Conservation (phyloP, 1,284 basidiomycete species). For the Apiotrichum sp. region DNA sequence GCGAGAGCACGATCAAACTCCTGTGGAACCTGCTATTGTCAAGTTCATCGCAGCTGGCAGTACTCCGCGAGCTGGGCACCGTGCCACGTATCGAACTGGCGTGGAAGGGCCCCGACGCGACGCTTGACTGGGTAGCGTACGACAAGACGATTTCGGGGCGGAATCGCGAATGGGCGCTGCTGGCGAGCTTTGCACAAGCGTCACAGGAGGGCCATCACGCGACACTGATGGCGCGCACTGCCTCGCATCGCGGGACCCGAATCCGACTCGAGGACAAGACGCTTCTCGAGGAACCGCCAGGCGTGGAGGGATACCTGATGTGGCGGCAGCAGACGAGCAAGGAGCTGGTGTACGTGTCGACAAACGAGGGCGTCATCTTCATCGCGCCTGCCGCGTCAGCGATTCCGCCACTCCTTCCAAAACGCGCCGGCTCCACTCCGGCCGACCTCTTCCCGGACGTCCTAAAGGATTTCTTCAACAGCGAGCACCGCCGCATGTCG, state of each 20-base stretch:
- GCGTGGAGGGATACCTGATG: constrained; percentile 41
- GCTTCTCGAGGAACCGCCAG: constrained; percentile 36
- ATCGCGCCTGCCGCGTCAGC: constrained; percentile 23
- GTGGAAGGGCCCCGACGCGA: constrained; percentile 35
- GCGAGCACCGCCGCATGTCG: constrained; percentile 29
- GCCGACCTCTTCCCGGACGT: constrained; percentile 33
- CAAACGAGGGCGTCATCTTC: constrained; percentile 40
- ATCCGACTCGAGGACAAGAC: constrained; percentile 37
- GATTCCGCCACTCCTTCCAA: constrained; percentile 30
- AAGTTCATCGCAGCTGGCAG: constrained; percentile 22
- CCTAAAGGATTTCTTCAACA: constrained; percentile 23
- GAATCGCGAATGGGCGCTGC: constrained; percentile 35
- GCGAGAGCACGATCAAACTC: constrained; percentile 20
- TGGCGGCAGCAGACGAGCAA: constrained; percentile 19
- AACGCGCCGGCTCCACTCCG: constrained; percentile 25
- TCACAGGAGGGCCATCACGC: constrained; percentile 10
- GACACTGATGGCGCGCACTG: constrained; percentile 35
- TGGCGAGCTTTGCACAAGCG: constrained; percentile 31
- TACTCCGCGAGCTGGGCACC: constrained; percentile 21
- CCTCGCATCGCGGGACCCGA: constrained; percentile 27
- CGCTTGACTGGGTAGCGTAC: constrained; percentile 43
- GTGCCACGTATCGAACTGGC: constrained; percentile 30
- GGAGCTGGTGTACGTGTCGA: constrained; percentile 32
- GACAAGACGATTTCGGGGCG: constrained; percentile 30
- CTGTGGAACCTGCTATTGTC: constrained; percentile 30